Evolutionary conservation across 164 flowering plant species (phyloP), one percentile per base, ranked within the genome.

Genomic region (Litsea cubeba): DNA sequence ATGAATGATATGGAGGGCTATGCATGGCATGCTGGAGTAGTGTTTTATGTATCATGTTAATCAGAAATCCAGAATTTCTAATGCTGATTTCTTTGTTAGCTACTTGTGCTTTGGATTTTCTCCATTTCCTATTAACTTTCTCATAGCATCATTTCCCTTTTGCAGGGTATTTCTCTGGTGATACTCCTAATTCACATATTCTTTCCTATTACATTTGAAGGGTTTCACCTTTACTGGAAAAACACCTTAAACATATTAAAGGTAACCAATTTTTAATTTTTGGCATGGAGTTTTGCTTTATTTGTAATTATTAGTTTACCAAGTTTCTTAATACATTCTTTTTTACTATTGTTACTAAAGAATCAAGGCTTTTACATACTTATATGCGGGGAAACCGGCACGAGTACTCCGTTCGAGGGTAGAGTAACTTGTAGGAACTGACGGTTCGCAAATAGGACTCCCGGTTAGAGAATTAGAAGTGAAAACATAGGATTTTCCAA

Each of bases 161-260:
- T 84, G 79, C 91, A 95, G 99, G 92, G 83, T 2, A 35, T 87
- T 65, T 89, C 99, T 74, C 86, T 93, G 30, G 5, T 84, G 20
- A 30, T 93, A 72, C 91, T 95, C n/a, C 23, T 79, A 2, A 50
- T 88, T 1, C 88, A 95, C 79, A 83, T 81, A 26, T 79, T 93
- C 72, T 91, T 89, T 72, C 99, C 99, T 50, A 65, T 93, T 50
- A 72, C 85, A 74, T 95, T 85, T 65, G 97, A 93, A 82, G 98
- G 99, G n/a, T 72, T n/a, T 15, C 68, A 35, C 70, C 79, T 91
- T 71, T 95, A 76, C 68, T 88, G 95, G 90, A 93, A 76, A 79
- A 85, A 80, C 75, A 78, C 64, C 66, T 75, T 90, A 17, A 93
- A 90, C 79, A 82, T 15, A 62, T 65, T 93, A 25, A 93, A 90